Base-by-base conservation (phyloP, 78 protist species). In the Monocercomonoides exilis region DNA sequence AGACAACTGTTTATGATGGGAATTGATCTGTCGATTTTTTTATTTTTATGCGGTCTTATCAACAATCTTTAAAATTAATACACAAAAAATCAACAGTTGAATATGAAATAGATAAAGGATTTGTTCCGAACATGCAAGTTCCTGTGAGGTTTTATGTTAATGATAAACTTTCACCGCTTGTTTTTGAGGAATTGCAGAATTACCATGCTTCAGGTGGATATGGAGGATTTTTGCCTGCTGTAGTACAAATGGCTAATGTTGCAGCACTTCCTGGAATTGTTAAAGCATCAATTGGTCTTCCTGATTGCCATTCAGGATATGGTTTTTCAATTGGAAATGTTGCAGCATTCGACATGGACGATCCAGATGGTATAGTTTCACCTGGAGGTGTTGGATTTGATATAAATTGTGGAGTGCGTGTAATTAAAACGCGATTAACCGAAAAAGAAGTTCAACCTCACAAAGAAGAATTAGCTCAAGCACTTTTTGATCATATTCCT, bases 391-490 rank as follows among this genome's bases (percentile, higher is more conserved):
- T 92, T 43, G 77, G 46, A 33, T 80, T 33, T 84, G 81, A 97
- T 88, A 97, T 97, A 84, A 97, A 97, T 90, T 97, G 99, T 85
- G 99, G 99, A 70, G 98, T 97, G 33, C 94, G 99, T 35, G 84
- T 97, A 0, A 5, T 97, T 0, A 89, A 97, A n/a, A 97, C 99
- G 0, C 94, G 95, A 77, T 90, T 97, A 1, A 46, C 29, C 11
- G 92, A 87, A 43, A 43, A 77, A n/a, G 99, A 95, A 42, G 88
- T 96, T 2, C 44, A 34, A n/a, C 85, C 81, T 63, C 2, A 3
- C 32, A 84, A 93, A 21, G 97, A 94, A n/a, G 41, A 80, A 44
- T 90, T 94, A 4, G 93, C 95, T 21, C 93, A 89, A 46, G 45
- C 94, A 1, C 86, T 96, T 0, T 96, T 95, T 36, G 91, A 96